Evolutionary conservation across 2,329 filamentous ascomycete species (phyloP).

Genomic region (Paraconiothyrium brasiliense): DNA sequence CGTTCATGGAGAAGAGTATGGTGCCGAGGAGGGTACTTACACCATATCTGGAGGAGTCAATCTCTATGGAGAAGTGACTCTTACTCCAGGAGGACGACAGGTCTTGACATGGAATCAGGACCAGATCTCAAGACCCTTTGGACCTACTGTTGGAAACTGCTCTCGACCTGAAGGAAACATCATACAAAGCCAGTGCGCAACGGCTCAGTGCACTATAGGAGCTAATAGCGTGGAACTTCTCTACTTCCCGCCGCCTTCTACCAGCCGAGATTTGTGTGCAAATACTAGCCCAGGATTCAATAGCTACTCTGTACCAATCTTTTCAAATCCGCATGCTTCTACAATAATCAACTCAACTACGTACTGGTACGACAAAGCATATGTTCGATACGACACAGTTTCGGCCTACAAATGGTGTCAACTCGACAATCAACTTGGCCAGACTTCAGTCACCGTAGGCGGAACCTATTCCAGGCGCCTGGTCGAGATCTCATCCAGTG

Average conservation of each 20-base stretch:
- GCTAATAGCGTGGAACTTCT: conserved; percentile 15
- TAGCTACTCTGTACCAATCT: conserved; percentile 17
- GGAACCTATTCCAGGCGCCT: neutral
- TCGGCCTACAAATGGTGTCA: conserved; percentile 19
- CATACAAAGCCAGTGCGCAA: neutral
- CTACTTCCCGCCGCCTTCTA: conserved; percentile 18
- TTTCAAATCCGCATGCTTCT: conserved; percentile 10
- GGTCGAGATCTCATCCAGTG: conserved; percentile 15
- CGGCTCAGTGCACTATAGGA: conserved; percentile 13
- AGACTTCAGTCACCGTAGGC: conserved; percentile 3
- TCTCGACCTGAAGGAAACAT: no score
- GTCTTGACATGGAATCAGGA: no score
- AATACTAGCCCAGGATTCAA: conserved; percentile 21
- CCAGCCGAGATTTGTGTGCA: conserved; percentile 19
- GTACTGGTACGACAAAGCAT: conserved; percentile 21
- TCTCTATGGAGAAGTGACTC: no score
- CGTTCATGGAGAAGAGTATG: conserved; percentile 1
- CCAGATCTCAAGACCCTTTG: neutral
- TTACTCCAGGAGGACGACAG: no score
- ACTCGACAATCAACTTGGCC: conserved; percentile 1
- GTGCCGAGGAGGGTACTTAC: conserved; percentile 4
- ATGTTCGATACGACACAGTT: conserved; percentile 18
- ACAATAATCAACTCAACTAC: conserved; percentile 18
- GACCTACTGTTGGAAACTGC: conserved; percentile 11
- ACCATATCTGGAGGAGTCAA: neutral